Percentiles rank a stretch among this genome's conserved stretches.
These are phyloP conservation scores for Thielaviopsis punctulata DNA, from an alignment of 2,329 filamentous ascomycete genomes.

Conservation along the genomic window DNA sequence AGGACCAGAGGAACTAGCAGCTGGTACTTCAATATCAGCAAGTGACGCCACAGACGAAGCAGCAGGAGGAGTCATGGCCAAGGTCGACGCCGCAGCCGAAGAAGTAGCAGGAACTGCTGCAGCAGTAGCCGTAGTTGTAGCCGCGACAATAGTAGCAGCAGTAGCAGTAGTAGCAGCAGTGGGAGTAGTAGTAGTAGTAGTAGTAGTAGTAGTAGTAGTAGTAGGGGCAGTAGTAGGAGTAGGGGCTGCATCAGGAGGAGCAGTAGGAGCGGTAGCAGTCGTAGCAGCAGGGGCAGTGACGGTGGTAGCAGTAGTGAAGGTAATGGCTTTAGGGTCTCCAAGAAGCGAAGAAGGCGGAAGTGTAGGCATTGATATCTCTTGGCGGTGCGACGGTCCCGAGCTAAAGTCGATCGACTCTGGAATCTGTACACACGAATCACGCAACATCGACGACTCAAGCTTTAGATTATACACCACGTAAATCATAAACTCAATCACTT, in stretches of 20 bases:
- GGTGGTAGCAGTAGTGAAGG: no score
- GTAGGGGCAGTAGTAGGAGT: background rate
- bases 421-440: conserved; percentile 78
- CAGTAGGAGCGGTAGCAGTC: background rate
- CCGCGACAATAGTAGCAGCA: no score
- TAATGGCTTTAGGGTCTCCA: background rate
- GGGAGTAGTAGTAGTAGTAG: background rate
- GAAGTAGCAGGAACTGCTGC: no score
- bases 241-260: background rate
- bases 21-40: background rate
- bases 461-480: conserved; percentile 98
- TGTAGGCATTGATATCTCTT: background rate
- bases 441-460: conserved; percentile 82
- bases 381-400: background rate
- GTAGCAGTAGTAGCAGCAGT: background rate
- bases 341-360: conserved; percentile 1
- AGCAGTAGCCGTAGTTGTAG: no score
- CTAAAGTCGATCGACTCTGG: conserved; percentile 36
- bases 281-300: no score
- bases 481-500: conserved; percentile 95
- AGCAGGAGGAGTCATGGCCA: no score
- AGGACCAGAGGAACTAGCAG: background rate
- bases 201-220: background rate
- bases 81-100: no score
- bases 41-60: background rate